A percentile compares a stretch with the other conserved stretches of the same genome.
Evolutionary conservation across 2,329 filamentous ascomycete species (phyloP).

Genomic region (Sclerotinia glacialis): DNA sequence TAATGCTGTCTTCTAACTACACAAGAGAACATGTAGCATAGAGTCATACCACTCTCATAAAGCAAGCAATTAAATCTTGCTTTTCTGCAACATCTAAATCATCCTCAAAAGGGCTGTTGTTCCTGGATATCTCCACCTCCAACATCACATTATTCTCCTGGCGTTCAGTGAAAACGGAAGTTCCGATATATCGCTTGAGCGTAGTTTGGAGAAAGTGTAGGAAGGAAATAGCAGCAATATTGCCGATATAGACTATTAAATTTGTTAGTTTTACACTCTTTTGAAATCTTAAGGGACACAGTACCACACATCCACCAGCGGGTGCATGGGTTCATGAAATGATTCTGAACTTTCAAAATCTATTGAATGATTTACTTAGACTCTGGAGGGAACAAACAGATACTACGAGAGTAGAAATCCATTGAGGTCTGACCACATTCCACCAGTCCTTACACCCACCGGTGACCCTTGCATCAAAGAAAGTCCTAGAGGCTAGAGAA

Average conservation of each 20-base stretch:
- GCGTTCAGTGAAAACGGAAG: slow-evolving; percentile 23
- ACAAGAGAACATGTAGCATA: background rate
- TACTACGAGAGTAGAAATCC: no score
- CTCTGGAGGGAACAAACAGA: no score
- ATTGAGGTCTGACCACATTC: no score
- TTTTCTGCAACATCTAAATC: slow-evolving; percentile 6
- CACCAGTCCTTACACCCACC: no score
- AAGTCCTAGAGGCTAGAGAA: background rate
- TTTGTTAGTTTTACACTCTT: slow-evolving; percentile 12
- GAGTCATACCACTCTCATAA: slow-evolving; percentile 1
- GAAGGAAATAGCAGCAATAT: slow-evolving; percentile 25
- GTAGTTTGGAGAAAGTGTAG: slow-evolving; percentile 24
- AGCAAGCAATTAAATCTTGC: slow-evolving; percentile 1
- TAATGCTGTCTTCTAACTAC: background rate
- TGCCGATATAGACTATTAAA: slow-evolving; percentile 25
- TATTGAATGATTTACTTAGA: no score
- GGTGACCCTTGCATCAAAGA: background rate
- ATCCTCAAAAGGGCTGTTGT: slow-evolving; percentile 13
- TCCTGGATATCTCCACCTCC: slow-evolving; percentile 12
- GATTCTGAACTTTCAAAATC: no score
- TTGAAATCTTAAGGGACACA: background rate
- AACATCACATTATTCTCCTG: slow-evolving; percentile 10
- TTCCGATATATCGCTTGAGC: slow-evolving; percentile 25
- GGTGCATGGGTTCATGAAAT: no score
- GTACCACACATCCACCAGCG: no score